Conservation (phyloP, 768 basidiomycete species). For the Jaapia argillacea region DNA sequence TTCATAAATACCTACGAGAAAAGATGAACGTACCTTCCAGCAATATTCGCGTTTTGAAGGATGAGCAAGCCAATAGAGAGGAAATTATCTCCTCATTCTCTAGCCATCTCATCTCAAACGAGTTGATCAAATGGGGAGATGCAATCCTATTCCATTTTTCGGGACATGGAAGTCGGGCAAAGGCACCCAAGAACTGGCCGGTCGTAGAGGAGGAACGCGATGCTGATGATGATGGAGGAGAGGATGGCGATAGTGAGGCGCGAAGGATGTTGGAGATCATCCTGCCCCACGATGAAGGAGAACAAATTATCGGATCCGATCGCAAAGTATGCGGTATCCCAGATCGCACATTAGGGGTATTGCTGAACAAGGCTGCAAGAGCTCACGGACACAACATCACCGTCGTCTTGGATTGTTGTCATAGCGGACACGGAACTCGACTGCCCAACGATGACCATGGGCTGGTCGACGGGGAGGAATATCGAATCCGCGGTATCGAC, state of each 20-base stretch:
- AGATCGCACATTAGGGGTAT: neutral
- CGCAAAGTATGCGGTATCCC: neutral
- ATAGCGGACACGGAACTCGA: neutral
- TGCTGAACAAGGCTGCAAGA: neutral
- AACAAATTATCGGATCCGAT: neutral
- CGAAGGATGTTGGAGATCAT: neutral
- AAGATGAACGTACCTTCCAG: neutral
- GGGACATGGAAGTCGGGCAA: neutral
- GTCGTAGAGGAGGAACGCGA: neutral
- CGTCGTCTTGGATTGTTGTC: neutral
- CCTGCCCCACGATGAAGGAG: neutral
- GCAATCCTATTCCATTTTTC: neutral
- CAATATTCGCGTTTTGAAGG: neutral
- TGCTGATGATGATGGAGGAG: neutral
- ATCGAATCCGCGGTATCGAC: neutral
- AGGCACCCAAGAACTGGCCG: neutral
- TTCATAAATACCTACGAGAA: neutral
- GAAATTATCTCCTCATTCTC: too few species aligned
- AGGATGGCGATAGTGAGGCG: too few species aligned
- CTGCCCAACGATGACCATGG: neutral
- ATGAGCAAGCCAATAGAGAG: neutral
- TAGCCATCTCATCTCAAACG: neutral
- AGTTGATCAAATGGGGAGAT: neutral
- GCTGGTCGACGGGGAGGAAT: neutral
- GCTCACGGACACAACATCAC: neutral